phyloP scores from a whole-genome alignment of 1,284 basidiomycete species.

The Marasmius oreades region DNA sequence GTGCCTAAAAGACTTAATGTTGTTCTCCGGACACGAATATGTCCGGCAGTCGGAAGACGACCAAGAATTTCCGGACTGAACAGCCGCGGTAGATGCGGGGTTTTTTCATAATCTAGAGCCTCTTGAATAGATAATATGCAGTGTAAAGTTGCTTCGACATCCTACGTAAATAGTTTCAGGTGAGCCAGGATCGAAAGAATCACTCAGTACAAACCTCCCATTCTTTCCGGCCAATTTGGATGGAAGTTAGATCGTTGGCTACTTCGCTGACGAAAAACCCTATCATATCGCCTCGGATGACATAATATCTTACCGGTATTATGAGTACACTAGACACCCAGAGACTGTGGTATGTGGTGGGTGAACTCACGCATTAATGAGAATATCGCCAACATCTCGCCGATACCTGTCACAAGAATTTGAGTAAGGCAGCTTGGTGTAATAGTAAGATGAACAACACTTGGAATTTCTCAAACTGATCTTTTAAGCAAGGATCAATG shows the following conservation, averaged over 20 bases:
- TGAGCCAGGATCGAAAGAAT: not conserved
- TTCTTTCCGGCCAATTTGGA: slow-evolving; percentile 27
- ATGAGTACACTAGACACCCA: slow-evolving; percentile 11
- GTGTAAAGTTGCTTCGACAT: slow-evolving; percentile 81
- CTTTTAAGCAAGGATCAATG: slow-evolving; percentile 31
- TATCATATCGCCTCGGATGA: slow-evolving; percentile 80
- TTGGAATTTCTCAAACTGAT: slow-evolving; percentile 73
- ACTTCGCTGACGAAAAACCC: slow-evolving; percentile 64
- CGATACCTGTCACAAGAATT: slow-evolving; percentile 57
- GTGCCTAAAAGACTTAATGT: slow-evolving; percentile 69
- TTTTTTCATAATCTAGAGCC: slow-evolving; percentile 75
- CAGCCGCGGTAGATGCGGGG: slow-evolving; percentile 58
- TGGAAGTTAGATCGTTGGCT: slow-evolving; percentile 42
- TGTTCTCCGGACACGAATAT: slow-evolving; percentile 68
- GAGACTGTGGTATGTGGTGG: not conserved
- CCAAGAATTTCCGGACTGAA: slow-evolving; percentile 72
- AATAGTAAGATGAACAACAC: slow-evolving; percentile 37
- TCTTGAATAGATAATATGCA: slow-evolving; percentile 85
- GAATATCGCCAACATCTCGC: slow-evolving; percentile 84
- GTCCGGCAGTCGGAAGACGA: slow-evolving; percentile 59
- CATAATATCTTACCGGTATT: slow-evolving; percentile 65
- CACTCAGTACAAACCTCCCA: slow-evolving; percentile 65
- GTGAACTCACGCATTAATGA: slow-evolving; percentile 78
- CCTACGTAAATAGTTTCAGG: slow-evolving; percentile 38
- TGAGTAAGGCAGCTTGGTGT: not conserved